Evolutionary conservation across 2,329 filamentous ascomycete species (phyloP), one percentile per base, ranked within the genome.

Genomic region (Nemania sp.): DNA sequence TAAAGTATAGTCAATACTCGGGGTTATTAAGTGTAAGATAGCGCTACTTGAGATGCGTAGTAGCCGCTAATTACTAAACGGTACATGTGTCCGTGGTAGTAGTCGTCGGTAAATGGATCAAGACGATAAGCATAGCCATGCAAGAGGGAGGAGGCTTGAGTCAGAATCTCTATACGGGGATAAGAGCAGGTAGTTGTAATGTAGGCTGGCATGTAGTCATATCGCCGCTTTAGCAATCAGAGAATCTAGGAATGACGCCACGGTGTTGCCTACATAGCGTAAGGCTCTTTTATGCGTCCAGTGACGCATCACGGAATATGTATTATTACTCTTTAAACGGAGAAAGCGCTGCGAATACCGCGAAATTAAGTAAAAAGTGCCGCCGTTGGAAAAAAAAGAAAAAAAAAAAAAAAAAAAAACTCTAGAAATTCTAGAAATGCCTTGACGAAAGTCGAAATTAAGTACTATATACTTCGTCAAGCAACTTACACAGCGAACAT

Each of bases 1-100:
- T 26, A 92, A 93, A 20, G 81, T 91, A 55, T 91, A 79, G 70
- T 72, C 71, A 69, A 63, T 24, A 51, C n/a, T 35, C 3, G 32
- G 6, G 6, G 11, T 35, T 35, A 35, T 35, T 45, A n/a, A 45
- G 22, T 61, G 55, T 52, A 38, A 26, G 15, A 29, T 8, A 52
- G 29, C 24, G 11, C 27, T 1, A 20, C 22, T 7, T 24, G 10
- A 54, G 27, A 55, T 49, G 43, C 53, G n/a, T 35, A 24, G 45
- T 20, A 24, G 32, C 8, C 13, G 38, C 35, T 13, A 70, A 58
- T 57, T 58, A 60, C 20, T 54, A 52, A 53, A 55, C 41, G 49
- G 47, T 63, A 64, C 62, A 38, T 54, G 41, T 54, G 55, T 55
- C 38, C 41, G 18, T 22, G 18, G 20, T 22, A 18, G 20, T 26